Evolutionary conservation across 2,329 filamentous ascomycete genomes (phyloP), one percentile per base, ranked within the genome.

Genomic region (Gnomoniopsis sp.): DNA sequence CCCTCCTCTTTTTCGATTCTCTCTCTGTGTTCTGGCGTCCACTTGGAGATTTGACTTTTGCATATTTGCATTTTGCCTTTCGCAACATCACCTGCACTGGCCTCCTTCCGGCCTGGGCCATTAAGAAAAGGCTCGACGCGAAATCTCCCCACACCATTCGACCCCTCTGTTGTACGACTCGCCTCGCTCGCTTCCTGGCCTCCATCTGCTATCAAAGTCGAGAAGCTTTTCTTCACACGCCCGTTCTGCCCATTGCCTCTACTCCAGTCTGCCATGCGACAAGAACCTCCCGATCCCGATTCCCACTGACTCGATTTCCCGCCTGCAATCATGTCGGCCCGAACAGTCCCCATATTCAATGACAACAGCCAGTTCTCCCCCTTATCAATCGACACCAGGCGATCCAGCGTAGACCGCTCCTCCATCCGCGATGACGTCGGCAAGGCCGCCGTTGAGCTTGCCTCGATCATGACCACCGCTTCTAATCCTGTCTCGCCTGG

Each of bases 401-500:
- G 68, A 12, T 53, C 57, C 46, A 62, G 60, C 46, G 53, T 59
- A 46, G 60, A 62, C 30, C 56, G 67, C 33, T 43, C 69, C 23
- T 58, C 68, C 21, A 43, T 58, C 52, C 62, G 69, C 54, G 68
- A 72, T 43, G 72, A 75, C 36, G 74, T 75, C 44, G 71, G 71
- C 33, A 72, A 72, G 17, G 75, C 75, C n/a, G 71, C 72, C 7
- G 72, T 73, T 53, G 76, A 78, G 62, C 65, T 78, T 49, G 72
- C 75, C 38, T 75, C 75, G 33, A 78, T 78, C 59, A 77, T 78
- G 72, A 73, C 72, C 17, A 74, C 76, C 22, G 69, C 77, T 3
- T 82, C 81, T n/a, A 83, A 80, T 52, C 81, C 81, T 3, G 80
- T 82, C 17, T 81, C 80, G 3, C 79, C 81, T 0, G 81, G 80